These are phyloP conservation scores for Cytospora chrysosperma DNA, from an alignment of 2,329 filamentous ascomycete species.

Conservation along the genomic window DNA sequence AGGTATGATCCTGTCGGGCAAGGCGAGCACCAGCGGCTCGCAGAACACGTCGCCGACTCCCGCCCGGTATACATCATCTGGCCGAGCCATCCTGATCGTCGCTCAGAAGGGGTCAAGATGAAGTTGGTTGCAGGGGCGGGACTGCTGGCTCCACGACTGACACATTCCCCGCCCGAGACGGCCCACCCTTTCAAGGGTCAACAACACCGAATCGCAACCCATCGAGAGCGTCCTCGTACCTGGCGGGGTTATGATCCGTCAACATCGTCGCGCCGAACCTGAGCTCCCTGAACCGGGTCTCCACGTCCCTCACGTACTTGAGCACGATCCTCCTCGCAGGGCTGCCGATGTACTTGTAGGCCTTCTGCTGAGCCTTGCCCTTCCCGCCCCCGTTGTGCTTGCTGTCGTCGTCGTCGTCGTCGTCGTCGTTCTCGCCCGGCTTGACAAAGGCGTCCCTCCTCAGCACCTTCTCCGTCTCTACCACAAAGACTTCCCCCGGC, in stretches of 20 bases:
- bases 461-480: conserved; percentile 67
- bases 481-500: conserved; percentile 72
- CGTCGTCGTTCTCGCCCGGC: conserved; percentile 19
- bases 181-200: conserved; percentile 27
- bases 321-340: conserved; percentile 69
- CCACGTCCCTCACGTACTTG: conserved; percentile 70
- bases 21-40: too few relatives aligned
- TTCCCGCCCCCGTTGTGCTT: background rate
- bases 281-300: conserved; percentile 67
- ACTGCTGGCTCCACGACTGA: too few relatives aligned
- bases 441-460: conserved; percentile 62
- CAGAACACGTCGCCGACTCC: too few relatives aligned
- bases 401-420: conserved; percentile 20
- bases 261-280: conserved; percentile 72
- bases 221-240: conserved; percentile 69
- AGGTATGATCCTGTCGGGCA: too few relatives aligned
- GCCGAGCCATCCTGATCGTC: too few relatives aligned
- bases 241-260: conserved; percentile 71
- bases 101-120: too few relatives aligned
- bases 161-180: background rate
- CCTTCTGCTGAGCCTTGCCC: conserved; percentile 5
- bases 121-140: background rate
- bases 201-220: conserved; percentile 54
- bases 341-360: conserved; percentile 47
- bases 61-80: too few relatives aligned